Evolutionary conservation across 2,329 filamentous ascomycete genomes (phyloP), one percentile per base, ranked within the genome.

Genomic region (Plectosphaerella cucumerina): DNA sequence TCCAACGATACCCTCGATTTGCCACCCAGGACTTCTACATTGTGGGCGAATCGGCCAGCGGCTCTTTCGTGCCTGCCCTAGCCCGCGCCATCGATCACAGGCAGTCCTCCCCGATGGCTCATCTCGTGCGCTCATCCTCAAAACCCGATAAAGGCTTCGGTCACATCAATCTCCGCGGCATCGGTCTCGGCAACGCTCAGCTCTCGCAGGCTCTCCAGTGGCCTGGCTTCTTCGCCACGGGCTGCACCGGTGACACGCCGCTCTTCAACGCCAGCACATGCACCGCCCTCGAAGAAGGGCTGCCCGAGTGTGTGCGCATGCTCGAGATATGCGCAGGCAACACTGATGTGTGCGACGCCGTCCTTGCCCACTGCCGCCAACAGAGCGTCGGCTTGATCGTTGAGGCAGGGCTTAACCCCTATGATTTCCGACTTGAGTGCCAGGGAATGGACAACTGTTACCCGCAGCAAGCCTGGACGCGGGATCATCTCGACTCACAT

Each of bases 201-300:
- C 35, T 50, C 6, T 50, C 49, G 6, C 33, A 50, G 34, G 17
- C 35, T 15, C 34, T 50, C 12, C 43, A 50, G 33, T 50, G 49
- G 44, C 49, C 49, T 4, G 49, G 49, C 17, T 47, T 50, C 34
- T 47, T 41, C 22, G 43, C 49, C 10, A 43, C 49, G 4, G 49
- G 44, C 21, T 50, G 49, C 22, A 9, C 22, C 10, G 43, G 49
- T 3, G 34, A 46, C 14, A 15, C 10, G 5, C 35, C 49, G 3
- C 6, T 47, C 33, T 47, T 31, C 49, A 50, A 47, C 35, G 18
- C 14, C 10, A 47, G 34, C 35, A 15, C 26, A 12, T 50, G 49
- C 17, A 17, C 49, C 22, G 23, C 33, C 23, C 37, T 50, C 21
- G 49, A 50, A 22, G 31, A 33, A 10, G 9, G n/a, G 18, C 33